A percentile compares a stretch with the other conserved stretches of the same genome.
phyloP scores from a whole-genome alignment of 2,329 filamentous ascomycete genomes.

The Diplodia seriata region DNA sequence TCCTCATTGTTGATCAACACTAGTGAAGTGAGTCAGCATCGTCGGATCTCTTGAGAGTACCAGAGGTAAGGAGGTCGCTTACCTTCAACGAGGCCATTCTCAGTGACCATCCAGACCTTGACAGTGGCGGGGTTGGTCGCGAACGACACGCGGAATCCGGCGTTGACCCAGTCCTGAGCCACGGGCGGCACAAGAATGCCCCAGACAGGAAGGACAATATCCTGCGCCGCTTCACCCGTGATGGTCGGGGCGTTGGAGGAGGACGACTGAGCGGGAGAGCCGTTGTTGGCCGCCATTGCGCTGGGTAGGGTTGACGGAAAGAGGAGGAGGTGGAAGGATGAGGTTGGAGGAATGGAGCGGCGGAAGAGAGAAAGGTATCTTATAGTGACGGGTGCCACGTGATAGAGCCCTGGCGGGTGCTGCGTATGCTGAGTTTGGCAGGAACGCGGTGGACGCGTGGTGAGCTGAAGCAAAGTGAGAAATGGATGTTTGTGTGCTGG shows the following conservation, averaged over 20 bases:
- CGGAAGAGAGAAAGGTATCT: neutral
- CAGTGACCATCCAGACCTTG: neutral
- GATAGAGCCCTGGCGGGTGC: neutral
- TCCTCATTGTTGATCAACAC: neutral
- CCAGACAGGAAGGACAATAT: neutral
- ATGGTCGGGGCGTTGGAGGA: neutral
- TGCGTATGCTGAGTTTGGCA: neutral
- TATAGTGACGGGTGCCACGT: neutral
- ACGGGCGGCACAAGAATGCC: neutral
- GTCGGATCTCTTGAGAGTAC: neutral
- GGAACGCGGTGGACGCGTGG: neutral
- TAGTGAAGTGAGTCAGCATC: neutral
- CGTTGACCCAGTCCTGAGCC: conserved; percentile 8
- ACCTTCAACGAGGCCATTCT: neutral
- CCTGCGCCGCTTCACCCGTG: neutral
- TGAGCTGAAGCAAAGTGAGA: neutral
- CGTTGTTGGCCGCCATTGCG: neutral
- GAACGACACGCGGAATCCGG: neutral
- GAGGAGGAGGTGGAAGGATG: neutral
- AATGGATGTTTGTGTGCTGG: too few relatives aligned
- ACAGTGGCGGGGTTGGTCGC: neutral
- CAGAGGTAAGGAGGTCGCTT: neutral
- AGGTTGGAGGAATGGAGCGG: too few relatives aligned
- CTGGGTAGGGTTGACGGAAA: neutral
- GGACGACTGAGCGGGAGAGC: neutral